These are phyloP conservation scores for Penicillium mononematosum DNA, from an alignment of 495 filamentous ascomycete species.

Conservation along the genomic window DNA sequence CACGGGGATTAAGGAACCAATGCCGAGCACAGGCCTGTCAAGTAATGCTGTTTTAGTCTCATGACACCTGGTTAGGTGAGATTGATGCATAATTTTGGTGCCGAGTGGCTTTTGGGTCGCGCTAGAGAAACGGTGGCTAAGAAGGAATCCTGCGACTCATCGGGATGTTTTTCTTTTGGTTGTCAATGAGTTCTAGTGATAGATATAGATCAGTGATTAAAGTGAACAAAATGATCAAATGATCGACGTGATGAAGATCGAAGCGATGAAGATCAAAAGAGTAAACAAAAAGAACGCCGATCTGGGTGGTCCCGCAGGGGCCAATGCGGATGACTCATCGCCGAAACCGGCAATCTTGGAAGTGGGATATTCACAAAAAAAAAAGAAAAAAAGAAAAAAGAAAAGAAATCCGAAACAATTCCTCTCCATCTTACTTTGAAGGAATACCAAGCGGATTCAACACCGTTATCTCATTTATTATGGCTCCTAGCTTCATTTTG, in stretches of 20 bases:
- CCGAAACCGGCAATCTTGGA: background rate
- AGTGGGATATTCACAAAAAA: slow-evolving; percentile 2
- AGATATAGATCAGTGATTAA: no score
- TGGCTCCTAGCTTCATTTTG: slow-evolving; percentile 60
- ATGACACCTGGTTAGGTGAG: background rate
- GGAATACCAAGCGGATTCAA: slow-evolving; percentile 29
- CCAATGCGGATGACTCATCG: slow-evolving; percentile 7
- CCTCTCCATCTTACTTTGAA: background rate
- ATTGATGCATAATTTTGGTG: background rate
- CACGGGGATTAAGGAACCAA: background rate
- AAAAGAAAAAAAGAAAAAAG: slow-evolving; percentile 1
- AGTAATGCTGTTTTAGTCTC: background rate
- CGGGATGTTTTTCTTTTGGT: background rate
- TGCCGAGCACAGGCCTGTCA: background rate
- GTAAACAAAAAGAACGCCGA: background rate
- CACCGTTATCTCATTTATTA: slow-evolving; percentile 32
- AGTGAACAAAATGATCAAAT: no score
- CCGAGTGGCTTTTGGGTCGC: background rate
- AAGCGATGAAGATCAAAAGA: background rate
- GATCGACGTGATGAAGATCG: no score
- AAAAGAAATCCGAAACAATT: background rate
- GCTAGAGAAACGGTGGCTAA: background rate
- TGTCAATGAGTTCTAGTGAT: background rate
- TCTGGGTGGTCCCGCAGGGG: no score
- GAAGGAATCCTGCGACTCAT: background rate